Conservation (phyloP, 352 stramenopile species). For the Phytopythium mirpurense region DNA sequence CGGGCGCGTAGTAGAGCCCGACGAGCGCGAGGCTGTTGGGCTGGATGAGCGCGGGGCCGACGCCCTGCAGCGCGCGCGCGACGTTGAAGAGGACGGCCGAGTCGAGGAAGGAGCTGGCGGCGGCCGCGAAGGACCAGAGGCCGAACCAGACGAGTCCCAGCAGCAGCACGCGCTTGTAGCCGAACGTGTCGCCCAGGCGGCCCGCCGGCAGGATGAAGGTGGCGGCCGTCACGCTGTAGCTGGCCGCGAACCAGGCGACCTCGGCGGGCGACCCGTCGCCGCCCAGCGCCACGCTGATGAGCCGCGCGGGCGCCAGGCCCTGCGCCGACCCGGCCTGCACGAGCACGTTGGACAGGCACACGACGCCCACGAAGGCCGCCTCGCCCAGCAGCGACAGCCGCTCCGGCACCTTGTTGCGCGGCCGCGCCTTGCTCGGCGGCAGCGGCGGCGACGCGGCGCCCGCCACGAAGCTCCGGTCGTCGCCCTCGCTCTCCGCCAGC, state of each 20-base stretch:
- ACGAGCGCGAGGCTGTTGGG: conserved; percentile 1
- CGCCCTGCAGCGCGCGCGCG: conserved; percentile 3
- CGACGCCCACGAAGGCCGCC: conserved; percentile 1
- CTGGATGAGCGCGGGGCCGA: background rate
- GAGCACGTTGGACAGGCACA: conserved; percentile 1
- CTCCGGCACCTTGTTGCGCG: too few relatives aligned
- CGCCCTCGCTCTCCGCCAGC: background rate
- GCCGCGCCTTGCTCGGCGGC: background rate
- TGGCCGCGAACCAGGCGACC: conserved; percentile 6
- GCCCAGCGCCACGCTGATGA: conserved; percentile 4
- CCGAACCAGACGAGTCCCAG: conserved; percentile 2
- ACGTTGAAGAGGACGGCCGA: conserved; percentile 6
- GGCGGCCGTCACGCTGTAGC: conserved; percentile 5
- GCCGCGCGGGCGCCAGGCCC: conserved; percentile 1
- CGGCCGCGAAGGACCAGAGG: conserved; percentile 4
- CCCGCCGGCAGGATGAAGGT: conserved; percentile 1
- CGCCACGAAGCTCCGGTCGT: background rate
- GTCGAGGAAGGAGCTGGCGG: background rate
- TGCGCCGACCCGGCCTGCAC: conserved; percentile 1
- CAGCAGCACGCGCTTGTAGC: conserved; percentile 3
- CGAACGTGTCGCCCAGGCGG: conserved; percentile 2
- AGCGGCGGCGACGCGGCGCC: background rate
- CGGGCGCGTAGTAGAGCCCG: background rate
- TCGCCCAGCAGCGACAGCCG: background rate
- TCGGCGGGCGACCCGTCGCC: conserved; percentile 2